These are phyloP conservation scores for bread wheat (Triticum aestivum) DNA, from an alignment of 176 grass and related monocot genomes.

Conservation along the genomic window DNA sequence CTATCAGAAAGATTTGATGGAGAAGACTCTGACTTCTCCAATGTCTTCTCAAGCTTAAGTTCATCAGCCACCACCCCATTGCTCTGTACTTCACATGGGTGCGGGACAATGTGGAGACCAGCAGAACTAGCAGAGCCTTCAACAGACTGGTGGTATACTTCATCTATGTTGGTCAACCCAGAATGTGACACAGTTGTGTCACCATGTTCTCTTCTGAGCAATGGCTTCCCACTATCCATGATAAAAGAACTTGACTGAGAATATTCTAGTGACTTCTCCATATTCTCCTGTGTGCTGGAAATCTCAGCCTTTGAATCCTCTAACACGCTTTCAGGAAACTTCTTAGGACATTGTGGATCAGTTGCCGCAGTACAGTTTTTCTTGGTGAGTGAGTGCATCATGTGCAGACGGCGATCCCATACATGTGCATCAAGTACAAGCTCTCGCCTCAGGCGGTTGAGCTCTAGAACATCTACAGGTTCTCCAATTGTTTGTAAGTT, in stretches of 20 bases:
- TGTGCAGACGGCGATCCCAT: slow-evolving; percentile 77
- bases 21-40: slow-evolving; percentile 50
- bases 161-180: slow-evolving; percentile 39
- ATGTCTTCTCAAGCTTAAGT: slow-evolving; percentile 34
- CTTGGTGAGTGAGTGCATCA: slow-evolving; percentile 70
- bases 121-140: slow-evolving; percentile 32
- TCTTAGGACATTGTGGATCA: slow-evolving; percentile 38
- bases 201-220: slow-evolving; percentile 27
- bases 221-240: slow-evolving; percentile 27
- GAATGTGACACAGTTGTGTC: slow-evolving; percentile 38
- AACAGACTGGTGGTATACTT: slow-evolving; percentile 47
- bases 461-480: slow-evolving; percentile 74
- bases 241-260: slow-evolving; percentile 11
- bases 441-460: slow-evolving; percentile 64
- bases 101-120: slow-evolving; percentile 33
- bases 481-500: slow-evolving; percentile 38
- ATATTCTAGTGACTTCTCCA: slow-evolving; percentile 35
- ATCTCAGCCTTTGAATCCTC: slow-evolving; percentile 33
- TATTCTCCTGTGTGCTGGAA: slow-evolving; percentile 19
- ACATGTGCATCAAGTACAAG: slow-evolving; percentile 62
- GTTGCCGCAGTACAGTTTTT: slow-evolving; percentile 38
- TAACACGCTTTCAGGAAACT: slow-evolving; percentile 30
- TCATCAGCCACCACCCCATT: slow-evolving; percentile 30
- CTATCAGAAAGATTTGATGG: slow-evolving; percentile 78
- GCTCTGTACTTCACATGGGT: slow-evolving; percentile 8